Conservation (phyloP, 2,329 filamentous ascomycete genomes). For the Ophiostoma sp. region DNA sequence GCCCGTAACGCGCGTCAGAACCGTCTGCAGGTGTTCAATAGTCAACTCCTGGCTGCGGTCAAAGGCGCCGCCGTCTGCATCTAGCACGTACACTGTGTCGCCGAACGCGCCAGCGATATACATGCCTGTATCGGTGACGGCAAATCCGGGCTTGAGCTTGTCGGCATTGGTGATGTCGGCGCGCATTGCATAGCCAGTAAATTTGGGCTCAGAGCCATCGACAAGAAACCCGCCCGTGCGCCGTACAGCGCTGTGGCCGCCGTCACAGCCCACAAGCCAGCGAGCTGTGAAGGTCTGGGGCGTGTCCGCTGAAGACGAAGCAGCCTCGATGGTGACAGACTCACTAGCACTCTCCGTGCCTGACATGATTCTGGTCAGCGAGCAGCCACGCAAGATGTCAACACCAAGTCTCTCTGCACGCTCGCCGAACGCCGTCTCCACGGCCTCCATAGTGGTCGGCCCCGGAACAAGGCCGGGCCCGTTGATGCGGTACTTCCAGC, state of each 20-base stretch:
- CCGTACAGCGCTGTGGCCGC: constrained; percentile 38
- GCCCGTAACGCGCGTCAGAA: constrained; percentile 28
- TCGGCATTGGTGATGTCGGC: constrained; percentile 34
- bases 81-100: constrained; percentile 21
- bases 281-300: constrained; percentile 27
- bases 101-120: constrained; percentile 24
- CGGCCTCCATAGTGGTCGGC: constrained; percentile 27
- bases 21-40: constrained; percentile 27
- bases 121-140: constrained; percentile 38
- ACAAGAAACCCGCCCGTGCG: constrained; percentile 36
- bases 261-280: constrained; percentile 42
- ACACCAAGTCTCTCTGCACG: constrained; percentile 31
- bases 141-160: constrained; percentile 41
- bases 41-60: constrained; percentile 25
- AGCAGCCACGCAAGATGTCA: constrained; percentile 29
- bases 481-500: constrained; percentile 33
- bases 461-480: constrained; percentile 30
- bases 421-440: constrained; percentile 27
- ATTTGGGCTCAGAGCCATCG: constrained; percentile 35
- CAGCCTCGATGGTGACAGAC: background rate
- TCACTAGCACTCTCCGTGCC: background rate
- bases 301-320: background rate
- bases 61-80: constrained; percentile 27
- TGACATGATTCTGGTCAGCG: background rate
- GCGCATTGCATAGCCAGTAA: constrained; percentile 35